Percentiles rank a stretch among this genome's conserved stretches.
These are phyloP conservation scores for Eruca vesicaria DNA, from an alignment of 441 rosid genomes.

Conservation along the genomic window DNA sequence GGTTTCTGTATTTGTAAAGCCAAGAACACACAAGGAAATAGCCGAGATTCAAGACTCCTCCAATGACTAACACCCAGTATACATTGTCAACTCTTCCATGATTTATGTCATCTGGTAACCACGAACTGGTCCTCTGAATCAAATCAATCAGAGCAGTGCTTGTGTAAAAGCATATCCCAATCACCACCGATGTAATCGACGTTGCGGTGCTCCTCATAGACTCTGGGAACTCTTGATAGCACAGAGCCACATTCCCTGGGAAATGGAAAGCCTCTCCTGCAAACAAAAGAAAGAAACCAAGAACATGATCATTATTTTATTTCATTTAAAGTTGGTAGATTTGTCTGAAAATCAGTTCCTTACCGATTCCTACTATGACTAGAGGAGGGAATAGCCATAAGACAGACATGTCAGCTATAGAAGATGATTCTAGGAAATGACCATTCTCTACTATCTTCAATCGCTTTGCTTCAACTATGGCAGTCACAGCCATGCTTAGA, in stretches of 20 bases:
- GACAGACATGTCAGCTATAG: constrained; percentile 43
- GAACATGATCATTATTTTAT: neutral
- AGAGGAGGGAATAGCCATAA: constrained; percentile 58
- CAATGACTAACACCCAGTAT: constrained; percentile 41
- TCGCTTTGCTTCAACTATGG: constrained; percentile 51
- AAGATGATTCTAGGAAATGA: neutral
- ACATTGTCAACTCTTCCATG: constrained; percentile 48
- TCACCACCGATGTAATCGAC: constrained; percentile 45
- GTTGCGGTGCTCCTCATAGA: constrained; percentile 50
- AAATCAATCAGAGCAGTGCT: constrained; percentile 41
- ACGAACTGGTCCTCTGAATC: constrained; percentile 35
- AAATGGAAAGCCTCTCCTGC: constrained; percentile 50
- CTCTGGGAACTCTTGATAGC: constrained; percentile 61
- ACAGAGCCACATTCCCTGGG: constrained; percentile 56
- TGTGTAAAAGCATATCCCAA: constrained; percentile 48
- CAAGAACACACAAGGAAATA: constrained; percentile 45
- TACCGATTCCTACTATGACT: constrained; percentile 47
- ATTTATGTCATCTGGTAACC: constrained; percentile 50
- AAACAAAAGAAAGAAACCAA: neutral
- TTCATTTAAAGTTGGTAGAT: neutral
- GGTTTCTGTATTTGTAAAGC: constrained; percentile 36
- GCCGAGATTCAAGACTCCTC: constrained; percentile 40
- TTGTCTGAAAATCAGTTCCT: neutral
- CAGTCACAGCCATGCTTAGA: constrained; percentile 46
- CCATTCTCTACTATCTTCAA: constrained; percentile 30